Percentiles rank a stretch among this genome's conserved stretches.
Conservation (phyloP, 2,329 filamentous ascomycete genomes). For the Ilyonectria sp. region DNA sequence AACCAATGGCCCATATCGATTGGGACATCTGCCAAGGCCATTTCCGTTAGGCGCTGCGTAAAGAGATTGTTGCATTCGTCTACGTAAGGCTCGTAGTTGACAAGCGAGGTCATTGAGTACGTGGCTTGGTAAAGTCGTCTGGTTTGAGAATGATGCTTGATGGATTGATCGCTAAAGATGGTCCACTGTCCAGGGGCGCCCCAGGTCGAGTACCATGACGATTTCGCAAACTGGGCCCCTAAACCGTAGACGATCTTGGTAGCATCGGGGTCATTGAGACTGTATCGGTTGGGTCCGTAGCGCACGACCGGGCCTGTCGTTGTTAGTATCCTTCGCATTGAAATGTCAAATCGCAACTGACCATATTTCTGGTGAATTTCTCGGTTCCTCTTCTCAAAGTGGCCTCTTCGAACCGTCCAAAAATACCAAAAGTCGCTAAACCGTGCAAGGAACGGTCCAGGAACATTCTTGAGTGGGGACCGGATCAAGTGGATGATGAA, state of each 20-base stretch:
- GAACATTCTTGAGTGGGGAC: slow-evolving; percentile 46
- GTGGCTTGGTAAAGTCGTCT: slow-evolving; percentile 49
- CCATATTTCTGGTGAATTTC: slow-evolving; percentile 51
- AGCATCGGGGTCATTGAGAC: slow-evolving; percentile 58
- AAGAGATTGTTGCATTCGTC: slow-evolving; percentile 51
- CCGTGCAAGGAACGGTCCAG: slow-evolving; percentile 47
- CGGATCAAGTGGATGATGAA: slow-evolving; percentile 8
- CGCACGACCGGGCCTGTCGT: slow-evolving; percentile 56
- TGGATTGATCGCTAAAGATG: slow-evolving; percentile 50
- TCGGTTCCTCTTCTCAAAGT: slow-evolving; percentile 48
- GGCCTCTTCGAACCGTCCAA: slow-evolving; percentile 42
- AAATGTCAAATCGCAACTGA: not conserved
- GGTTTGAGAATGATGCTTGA: slow-evolving; percentile 46
- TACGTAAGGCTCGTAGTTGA: slow-evolving; percentile 54
- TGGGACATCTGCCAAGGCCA: slow-evolving; percentile 33
- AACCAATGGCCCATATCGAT: slow-evolving; percentile 54
- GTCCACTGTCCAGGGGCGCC: slow-evolving; percentile 39
- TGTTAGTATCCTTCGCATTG: not conserved
- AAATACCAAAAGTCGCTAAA: slow-evolving; percentile 51
- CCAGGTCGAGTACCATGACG: slow-evolving; percentile 52
- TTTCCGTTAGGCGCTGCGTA: slow-evolving; percentile 46
- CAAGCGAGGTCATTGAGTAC: slow-evolving; percentile 52
- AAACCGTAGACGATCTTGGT: slow-evolving; percentile 55
- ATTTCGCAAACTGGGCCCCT: slow-evolving; percentile 52
- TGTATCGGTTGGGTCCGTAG: slow-evolving; percentile 64